A percentile compares a stretch with the other conserved stretches of the same genome.
These are phyloP conservation scores for Miscanthus lutarioriparius DNA, from an alignment of 176 grass and related monocot species.

Conservation along the genomic window DNA sequence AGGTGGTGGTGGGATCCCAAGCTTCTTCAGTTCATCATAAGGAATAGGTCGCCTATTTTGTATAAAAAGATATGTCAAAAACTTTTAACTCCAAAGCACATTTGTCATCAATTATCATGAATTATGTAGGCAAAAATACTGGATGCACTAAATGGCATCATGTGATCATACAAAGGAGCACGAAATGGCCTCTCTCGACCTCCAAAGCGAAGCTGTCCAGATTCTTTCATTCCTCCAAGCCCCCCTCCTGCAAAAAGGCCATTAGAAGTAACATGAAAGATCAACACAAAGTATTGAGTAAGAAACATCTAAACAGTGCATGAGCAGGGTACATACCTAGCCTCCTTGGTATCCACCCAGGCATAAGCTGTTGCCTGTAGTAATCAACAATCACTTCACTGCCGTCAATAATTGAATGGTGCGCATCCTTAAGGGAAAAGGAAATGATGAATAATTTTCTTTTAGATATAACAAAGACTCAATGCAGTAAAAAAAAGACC, in stretches of 20 bases:
- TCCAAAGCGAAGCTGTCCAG: slow-evolving; percentile 94
- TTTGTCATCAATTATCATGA: background rate
- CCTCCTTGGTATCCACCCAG: slow-evolving; percentile 94
- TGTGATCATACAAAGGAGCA: slow-evolving; percentile 82
- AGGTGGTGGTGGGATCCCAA: slow-evolving; percentile 84
- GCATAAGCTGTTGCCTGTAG: slow-evolving; percentile 89
- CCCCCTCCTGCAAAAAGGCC: slow-evolving; percentile 61
- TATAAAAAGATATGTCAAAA: slow-evolving; percentile 20
- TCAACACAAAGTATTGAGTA: slow-evolving; percentile 23
- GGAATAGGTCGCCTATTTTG: slow-evolving; percentile 71
- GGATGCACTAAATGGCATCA: background rate
- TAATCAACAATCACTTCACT: slow-evolving; percentile 96
- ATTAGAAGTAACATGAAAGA: slow-evolving; percentile 18
- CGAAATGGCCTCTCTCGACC: slow-evolving; percentile 96
- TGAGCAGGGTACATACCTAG: slow-evolving; percentile 54
- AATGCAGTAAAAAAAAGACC: background rate
- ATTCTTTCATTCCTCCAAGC: slow-evolving; percentile 95
- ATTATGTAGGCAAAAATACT: background rate
- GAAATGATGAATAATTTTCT: background rate
- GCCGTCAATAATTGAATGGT: slow-evolving; percentile 79
- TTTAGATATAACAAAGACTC: background rate
- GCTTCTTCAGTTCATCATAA: slow-evolving; percentile 79
- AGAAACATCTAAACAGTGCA: background rate
- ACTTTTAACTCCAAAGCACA: background rate
- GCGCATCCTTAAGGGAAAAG: slow-evolving; percentile 66